Evolutionary conservation across 352 stramenopile genomes (phyloP).

Genomic region (Saprolegnia parasitica): DNA sequence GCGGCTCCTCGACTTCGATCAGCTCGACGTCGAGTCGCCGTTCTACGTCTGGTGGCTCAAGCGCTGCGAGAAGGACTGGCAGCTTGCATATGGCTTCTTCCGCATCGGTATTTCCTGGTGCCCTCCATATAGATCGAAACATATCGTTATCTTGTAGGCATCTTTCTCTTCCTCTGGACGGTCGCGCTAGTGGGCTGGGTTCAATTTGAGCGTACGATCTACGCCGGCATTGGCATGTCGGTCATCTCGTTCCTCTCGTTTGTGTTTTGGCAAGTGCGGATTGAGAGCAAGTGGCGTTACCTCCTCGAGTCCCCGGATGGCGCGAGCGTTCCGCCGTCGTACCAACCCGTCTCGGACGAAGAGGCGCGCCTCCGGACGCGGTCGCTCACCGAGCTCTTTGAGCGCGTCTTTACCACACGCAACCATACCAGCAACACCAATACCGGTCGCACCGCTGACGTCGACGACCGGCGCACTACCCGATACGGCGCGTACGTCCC

Average conservation of each 20-base stretch:
- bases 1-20: conserved; percentile 38
- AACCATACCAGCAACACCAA: background rate
- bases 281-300: conserved; percentile 73
- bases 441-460: background rate
- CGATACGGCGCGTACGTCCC: background rate
- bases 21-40: conserved; percentile 50
- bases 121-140: too few relatives aligned
- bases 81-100: conserved; percentile 70
- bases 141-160: conserved; percentile 28
- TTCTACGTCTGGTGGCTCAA: conserved; percentile 67
- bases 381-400: background rate
- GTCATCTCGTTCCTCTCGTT: conserved; percentile 45
- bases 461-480: background rate
- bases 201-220: conserved; percentile 51
- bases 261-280: conserved; percentile 59
- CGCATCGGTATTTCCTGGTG: conserved; percentile 34
- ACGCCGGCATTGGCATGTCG: conserved; percentile 42
- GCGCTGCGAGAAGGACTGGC: conserved; percentile 61
- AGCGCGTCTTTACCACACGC: background rate
- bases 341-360: background rate
- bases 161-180: conserved; percentile 71
- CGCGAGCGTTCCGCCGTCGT: background rate
- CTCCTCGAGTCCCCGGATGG: conserved; percentile 35
- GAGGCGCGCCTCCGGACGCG: background rate
- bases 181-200: conserved; percentile 58